Conservation (phyloP, 345 rosid genomes). For the Durio zibethinus region DNA sequence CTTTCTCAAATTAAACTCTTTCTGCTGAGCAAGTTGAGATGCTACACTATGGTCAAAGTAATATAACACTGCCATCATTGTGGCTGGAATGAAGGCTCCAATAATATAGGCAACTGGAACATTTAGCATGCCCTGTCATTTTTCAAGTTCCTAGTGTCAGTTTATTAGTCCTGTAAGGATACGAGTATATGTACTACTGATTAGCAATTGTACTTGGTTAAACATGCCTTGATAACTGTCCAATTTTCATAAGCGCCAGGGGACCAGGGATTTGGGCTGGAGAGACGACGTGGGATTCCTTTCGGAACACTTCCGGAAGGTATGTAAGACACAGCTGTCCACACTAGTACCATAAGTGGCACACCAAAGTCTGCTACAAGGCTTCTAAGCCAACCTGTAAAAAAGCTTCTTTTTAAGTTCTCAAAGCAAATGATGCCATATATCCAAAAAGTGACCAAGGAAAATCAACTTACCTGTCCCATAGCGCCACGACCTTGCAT, state of each 20-base stretch:
- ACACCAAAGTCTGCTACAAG: slow-evolving; percentile 92
- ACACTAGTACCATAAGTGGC: slow-evolving; percentile 87
- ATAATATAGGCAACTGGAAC: slow-evolving; percentile 81
- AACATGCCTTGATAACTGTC: slow-evolving; percentile 71
- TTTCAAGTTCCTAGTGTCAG: slow-evolving; percentile 8
- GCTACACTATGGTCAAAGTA: slow-evolving; percentile 98
- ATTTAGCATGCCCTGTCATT: slow-evolving; percentile 66
- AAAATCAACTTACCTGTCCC: slow-evolving; percentile 58
- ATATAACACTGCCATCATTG: slow-evolving; percentile 95
- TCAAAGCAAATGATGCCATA: slow-evolving; percentile 6
- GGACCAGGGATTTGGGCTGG: slow-evolving; percentile 97
- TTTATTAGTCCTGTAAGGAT: neutral
- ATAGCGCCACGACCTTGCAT: slow-evolving; percentile 91
- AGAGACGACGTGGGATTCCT: slow-evolving; percentile 90
- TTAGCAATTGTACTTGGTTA: neutral
- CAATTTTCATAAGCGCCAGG: slow-evolving; percentile 86
- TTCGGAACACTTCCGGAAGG: slow-evolving; percentile 70
- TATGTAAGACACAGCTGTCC: slow-evolving; percentile 88
- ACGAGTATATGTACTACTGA: neutral
- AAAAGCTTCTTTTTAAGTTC: slow-evolving; percentile 9
- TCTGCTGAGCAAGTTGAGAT: slow-evolving; percentile 93
- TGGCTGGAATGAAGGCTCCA: slow-evolving; percentile 93
- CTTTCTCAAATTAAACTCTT: slow-evolving; percentile 90
- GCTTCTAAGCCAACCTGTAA: slow-evolving; percentile 81
- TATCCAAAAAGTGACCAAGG: slow-evolving; percentile 2